A percentile compares a stretch with the other conserved stretches of the same genome.
phyloP scores from a whole-genome alignment of 257 asterid genomes.

The Orobanche coerulescens region DNA sequence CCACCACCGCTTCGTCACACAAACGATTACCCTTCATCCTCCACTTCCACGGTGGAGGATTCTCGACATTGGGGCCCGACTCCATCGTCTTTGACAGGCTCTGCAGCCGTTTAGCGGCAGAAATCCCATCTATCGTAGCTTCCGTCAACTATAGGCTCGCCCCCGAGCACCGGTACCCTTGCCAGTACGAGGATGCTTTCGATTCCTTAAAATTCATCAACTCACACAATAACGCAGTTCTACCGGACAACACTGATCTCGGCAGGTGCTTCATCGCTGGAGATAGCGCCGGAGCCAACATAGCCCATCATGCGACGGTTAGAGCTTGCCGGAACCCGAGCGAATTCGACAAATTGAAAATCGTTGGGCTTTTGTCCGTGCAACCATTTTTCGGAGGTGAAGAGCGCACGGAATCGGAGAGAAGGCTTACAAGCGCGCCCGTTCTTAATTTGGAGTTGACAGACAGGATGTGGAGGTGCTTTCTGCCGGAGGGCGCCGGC shows the following conservation, averaged over 20 bases:
- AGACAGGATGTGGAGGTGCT: slow-evolving; percentile 23
- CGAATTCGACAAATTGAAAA: slow-evolving; percentile 10
- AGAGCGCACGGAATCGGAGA: slow-evolving; percentile 23
- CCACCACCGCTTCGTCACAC: background rate
- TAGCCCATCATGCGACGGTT: slow-evolving; percentile 23
- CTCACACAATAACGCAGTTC: background rate
- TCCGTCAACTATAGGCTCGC: slow-evolving; percentile 30
- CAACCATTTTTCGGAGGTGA: slow-evolving; percentile 30
- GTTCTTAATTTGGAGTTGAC: background rate
- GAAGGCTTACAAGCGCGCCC: slow-evolving; percentile 13
- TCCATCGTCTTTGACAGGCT: background rate
- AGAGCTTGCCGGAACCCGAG: slow-evolving; percentile 8
- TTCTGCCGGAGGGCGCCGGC: slow-evolving; percentile 25
- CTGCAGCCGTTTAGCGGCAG: slow-evolving; percentile 5
- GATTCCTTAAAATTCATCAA: slow-evolving; percentile 24
- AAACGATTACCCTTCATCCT: slow-evolving; percentile 20
- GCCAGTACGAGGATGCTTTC: slow-evolving; percentile 22
- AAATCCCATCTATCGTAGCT: slow-evolving; percentile 12
- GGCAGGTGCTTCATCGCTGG: slow-evolving; percentile 23
- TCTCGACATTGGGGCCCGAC: slow-evolving; percentile 4
- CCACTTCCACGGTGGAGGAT: slow-evolving; percentile 28
- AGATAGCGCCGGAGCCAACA: slow-evolving; percentile 29
- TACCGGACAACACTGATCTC: slow-evolving; percentile 14
- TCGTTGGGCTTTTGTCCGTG: slow-evolving; percentile 7
- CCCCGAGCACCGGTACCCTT: slow-evolving; percentile 25